phyloP scores from a whole-genome alignment of 768 basidiomycete species.

The Artomyces pyxidatus region DNA sequence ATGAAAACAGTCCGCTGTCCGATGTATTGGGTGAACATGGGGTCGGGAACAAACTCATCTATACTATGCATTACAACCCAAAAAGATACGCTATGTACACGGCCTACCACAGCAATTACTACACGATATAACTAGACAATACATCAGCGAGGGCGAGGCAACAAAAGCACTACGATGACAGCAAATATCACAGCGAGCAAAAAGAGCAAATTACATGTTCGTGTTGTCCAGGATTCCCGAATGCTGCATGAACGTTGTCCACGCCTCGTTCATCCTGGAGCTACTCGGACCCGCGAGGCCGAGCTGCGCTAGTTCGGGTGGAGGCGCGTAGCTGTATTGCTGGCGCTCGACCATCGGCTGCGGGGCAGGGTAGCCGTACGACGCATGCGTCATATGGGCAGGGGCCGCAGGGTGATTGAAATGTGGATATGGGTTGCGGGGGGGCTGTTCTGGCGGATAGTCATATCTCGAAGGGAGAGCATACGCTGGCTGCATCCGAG shows the following conservation, averaged over 20 bases:
- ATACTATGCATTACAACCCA: too few species aligned
- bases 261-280: slow-evolving; percentile 46
- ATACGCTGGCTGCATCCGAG: neutral
- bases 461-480: neutral
- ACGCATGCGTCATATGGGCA: neutral
- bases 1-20: too few species aligned
- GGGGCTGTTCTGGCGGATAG: neutral
- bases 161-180: neutral
- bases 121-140: too few species aligned
- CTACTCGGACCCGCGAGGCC: slow-evolving; percentile 48
- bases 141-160: neutral
- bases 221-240: slow-evolving; percentile 35
- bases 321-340: slow-evolving; percentile 14
- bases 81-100: too few species aligned
- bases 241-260: slow-evolving; percentile 57
- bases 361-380: neutral
- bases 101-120: too few species aligned
- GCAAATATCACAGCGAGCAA: neutral
- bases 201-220: neutral
- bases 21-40: too few species aligned
- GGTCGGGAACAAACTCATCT: too few species aligned
- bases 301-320: slow-evolving; percentile 45
- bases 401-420: neutral
- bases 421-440: neutral
- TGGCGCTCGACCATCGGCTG: neutral